phyloP scores from a whole-genome alignment of 306 rosid genomes.

The Pterocarpus macrocarpus region DNA sequence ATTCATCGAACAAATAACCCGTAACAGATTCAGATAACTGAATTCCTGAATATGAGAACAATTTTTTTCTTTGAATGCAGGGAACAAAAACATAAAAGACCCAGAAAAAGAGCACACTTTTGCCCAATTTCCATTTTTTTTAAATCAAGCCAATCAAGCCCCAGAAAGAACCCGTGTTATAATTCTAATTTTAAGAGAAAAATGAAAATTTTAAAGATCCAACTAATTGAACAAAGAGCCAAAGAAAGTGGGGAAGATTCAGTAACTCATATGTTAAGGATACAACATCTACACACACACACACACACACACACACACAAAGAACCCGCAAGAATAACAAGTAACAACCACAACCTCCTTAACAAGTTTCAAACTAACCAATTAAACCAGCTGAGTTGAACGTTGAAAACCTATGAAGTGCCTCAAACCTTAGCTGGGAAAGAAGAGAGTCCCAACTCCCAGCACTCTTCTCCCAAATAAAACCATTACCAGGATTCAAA shows the following conservation, averaged over 20 bases:
- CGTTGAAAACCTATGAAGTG: constrained; percentile 21
- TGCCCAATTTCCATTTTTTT: constrained; percentile 7
- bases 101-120: not conserved
- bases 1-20: not conserved
- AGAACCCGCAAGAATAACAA: not conserved
- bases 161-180: not conserved
- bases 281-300: not conserved
- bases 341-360: not conserved
- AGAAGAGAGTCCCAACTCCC: not conserved
- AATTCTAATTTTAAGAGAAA: constrained; percentile 2
- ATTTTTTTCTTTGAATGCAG: not conserved
- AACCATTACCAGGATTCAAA: constrained; percentile 18
- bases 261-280: constrained; percentile 12
- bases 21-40: constrained; percentile 19
- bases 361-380: not conserved
- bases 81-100: constrained; percentile 3
- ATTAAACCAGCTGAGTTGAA: no score
- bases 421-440: constrained; percentile 16
- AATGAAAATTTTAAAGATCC: constrained; percentile 19
- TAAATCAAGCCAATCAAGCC: not conserved
- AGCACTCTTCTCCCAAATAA: constrained; percentile 2
- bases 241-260: constrained; percentile 7
- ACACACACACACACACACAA: not conserved
- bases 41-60: constrained; percentile 17
- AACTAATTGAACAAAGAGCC: not conserved